Evolutionary conservation across 805 yeast genomes (phyloP).

Genomic region (Nakazawaea ambrosiae): DNA sequence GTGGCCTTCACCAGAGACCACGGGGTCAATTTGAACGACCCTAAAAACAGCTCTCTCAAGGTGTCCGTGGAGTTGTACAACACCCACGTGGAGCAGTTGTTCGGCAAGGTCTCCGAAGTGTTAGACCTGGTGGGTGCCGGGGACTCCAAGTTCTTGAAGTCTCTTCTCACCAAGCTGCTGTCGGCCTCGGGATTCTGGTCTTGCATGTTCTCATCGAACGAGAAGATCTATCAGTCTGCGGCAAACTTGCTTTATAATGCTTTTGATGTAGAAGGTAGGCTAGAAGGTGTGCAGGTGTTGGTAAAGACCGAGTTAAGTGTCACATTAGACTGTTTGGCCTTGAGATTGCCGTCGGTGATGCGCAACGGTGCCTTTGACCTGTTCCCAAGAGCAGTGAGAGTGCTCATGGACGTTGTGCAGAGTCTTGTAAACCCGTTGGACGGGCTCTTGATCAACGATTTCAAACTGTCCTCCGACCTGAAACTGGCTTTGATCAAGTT

Average conservation of each 20-base stretch:
- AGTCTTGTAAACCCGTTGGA: slow-evolving; percentile 59
- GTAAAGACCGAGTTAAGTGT: slow-evolving; percentile 35
- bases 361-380: slow-evolving; percentile 55
- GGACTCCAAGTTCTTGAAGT: slow-evolving; percentile 17
- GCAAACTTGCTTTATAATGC: slow-evolving; percentile 68
- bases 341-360: slow-evolving; percentile 37
- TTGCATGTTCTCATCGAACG: slow-evolving; percentile 58
- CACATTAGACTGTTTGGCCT: slow-evolving; percentile 8
- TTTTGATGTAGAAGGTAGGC: slow-evolving; percentile 72
- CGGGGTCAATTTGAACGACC: too few relatives aligned
- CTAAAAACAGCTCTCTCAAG: background rate
- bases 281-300: slow-evolving; percentile 61
- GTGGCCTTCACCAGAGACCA: background rate
- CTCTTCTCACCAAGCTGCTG: slow-evolving; percentile 31
- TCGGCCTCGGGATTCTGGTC: slow-evolving; percentile 67
- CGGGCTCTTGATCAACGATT: slow-evolving; percentile 37
- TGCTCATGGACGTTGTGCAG: slow-evolving; percentile 64
- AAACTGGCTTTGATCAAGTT: slow-evolving; percentile 29
- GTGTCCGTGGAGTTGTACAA: background rate
- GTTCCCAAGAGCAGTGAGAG: slow-evolving; percentile 66
- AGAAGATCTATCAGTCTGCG: slow-evolving; percentile 56
- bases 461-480: background rate
- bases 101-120: background rate
- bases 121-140: background rate
- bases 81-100: background rate